phyloP scores from a whole-genome alignment of 352 stramenopile genomes.

The Pythium dissimile region DNA sequence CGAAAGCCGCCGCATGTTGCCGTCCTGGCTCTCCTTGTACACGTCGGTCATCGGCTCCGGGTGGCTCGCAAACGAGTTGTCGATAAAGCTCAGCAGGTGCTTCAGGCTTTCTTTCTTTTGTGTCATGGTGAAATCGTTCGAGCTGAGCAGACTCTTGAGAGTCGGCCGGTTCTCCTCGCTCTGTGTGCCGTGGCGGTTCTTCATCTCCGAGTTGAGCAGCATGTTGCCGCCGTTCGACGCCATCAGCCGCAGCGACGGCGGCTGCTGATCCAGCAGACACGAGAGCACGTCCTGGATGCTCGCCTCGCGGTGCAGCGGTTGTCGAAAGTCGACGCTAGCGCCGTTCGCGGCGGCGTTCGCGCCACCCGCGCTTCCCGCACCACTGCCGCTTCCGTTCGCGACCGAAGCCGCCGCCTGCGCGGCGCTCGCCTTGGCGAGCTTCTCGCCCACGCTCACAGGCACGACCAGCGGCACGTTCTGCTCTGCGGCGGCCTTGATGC shows the following conservation, averaged over 20 bases:
- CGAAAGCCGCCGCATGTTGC: slow-evolving; percentile 61
- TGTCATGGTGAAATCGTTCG: slow-evolving; percentile 78
- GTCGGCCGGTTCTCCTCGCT: slow-evolving; percentile 42
- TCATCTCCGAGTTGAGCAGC: slow-evolving; percentile 50
- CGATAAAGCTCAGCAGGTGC: slow-evolving; percentile 79
- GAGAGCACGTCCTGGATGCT: slow-evolving; percentile 78
- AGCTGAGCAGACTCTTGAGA: slow-evolving; percentile 79
- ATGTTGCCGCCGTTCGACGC: slow-evolving; percentile 52
- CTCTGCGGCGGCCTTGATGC: slow-evolving; percentile 48
- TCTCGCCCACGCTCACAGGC: slow-evolving; percentile 15
- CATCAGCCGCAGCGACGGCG: slow-evolving; percentile 41
- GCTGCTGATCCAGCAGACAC: slow-evolving; percentile 70
- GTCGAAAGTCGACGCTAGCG: slow-evolving; percentile 36
- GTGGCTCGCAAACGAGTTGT: slow-evolving; percentile 77
- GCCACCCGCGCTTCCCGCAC: too few species aligned
- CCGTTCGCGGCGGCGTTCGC: background rate
- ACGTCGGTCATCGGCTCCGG: slow-evolving; percentile 75
- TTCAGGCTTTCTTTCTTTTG: slow-evolving; percentile 86
- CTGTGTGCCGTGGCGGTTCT: slow-evolving; percentile 31
- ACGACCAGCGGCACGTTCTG: slow-evolving; percentile 29
- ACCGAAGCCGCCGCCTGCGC: background rate
- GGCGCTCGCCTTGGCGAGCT: slow-evolving; percentile 10
- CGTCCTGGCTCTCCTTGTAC: slow-evolving; percentile 77
- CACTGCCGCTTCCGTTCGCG: background rate
- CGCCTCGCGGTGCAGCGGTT: slow-evolving; percentile 61